These are phyloP conservation scores for Pestalotiopsis sp. DNA, from an alignment of 2,329 filamentous ascomycete species.

Conservation along the genomic window DNA sequence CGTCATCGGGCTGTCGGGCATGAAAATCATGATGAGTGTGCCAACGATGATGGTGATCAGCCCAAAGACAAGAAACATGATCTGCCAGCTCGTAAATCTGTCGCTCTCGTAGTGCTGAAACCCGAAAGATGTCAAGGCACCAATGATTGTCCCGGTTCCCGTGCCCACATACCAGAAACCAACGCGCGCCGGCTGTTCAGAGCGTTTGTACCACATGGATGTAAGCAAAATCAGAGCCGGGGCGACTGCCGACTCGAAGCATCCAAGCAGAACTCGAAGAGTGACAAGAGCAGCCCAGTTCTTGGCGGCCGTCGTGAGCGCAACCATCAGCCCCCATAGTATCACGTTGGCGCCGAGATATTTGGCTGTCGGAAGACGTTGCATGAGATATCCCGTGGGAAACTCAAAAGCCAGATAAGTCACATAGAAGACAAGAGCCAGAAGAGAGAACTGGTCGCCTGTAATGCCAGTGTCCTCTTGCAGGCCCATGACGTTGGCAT, in stretches of 20 bases:
- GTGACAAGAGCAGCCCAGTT: constrained; percentile 52
- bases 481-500: constrained; percentile 34
- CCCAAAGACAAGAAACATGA: constrained; percentile 50
- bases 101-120: constrained; percentile 49
- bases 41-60: constrained; percentile 29
- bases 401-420: constrained; percentile 34
- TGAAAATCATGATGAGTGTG: constrained; percentile 21
- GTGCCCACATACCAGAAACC: constrained; percentile 61
- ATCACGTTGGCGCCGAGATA: constrained; percentile 49
- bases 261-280: constrained; percentile 52
- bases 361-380: constrained; percentile 54
- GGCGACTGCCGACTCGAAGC: constrained; percentile 56
- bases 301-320: constrained; percentile 49
- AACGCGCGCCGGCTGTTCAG: constrained; percentile 60
- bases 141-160: constrained; percentile 42
- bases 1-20: constrained; percentile 29
- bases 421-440: constrained; percentile 35
- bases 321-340: constrained; percentile 50
- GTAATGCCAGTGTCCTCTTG: constrained; percentile 30
- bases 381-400: constrained; percentile 49
- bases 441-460: constrained; percentile 30
- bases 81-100: constrained; percentile 51
- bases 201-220: constrained; percentile 56
- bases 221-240: constrained; percentile 59
- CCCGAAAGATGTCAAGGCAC: constrained; percentile 41